Percentiles rank a stretch among this genome's conserved stretches.
These are phyloP conservation scores for Nicotiana benthamiana DNA, from an alignment of 257 asterid species.

Conservation along the genomic window DNA sequence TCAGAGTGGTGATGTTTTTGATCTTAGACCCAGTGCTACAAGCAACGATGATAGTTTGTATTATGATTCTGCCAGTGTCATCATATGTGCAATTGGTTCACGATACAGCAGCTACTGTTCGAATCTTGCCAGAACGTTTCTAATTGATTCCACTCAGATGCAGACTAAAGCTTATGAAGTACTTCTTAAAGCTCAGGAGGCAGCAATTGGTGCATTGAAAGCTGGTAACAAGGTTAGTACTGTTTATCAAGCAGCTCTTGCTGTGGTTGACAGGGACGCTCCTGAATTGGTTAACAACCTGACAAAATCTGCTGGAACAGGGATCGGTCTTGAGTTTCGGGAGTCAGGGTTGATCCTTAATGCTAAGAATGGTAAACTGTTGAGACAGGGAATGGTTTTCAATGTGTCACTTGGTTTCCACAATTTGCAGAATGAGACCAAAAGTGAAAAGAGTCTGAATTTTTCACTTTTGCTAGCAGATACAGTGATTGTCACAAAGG, in stretches of 20 bases:
- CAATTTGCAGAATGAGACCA: conserved; percentile 22
- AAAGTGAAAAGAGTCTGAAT: conserved; percentile 16
- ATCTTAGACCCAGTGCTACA: conserved; percentile 25
- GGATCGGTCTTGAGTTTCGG: conserved; percentile 28
- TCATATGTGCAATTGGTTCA: conserved; percentile 25
- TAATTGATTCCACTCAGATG: conserved; percentile 20
- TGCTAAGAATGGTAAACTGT: conserved; percentile 17
- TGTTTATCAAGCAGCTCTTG: conserved; percentile 18
- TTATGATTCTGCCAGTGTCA: conserved; percentile 26
- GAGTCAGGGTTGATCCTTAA: conserved; percentile 23
- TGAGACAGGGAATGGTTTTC: conserved; percentile 26
- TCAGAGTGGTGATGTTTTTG: conserved; percentile 36
- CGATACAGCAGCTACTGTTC: conserved; percentile 26
- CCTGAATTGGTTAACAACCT: conserved; percentile 14
- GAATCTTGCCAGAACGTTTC: conserved; percentile 21
- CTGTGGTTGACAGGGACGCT: conserved; percentile 21
- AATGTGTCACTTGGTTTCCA: conserved; percentile 23
- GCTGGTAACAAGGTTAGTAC: conserved; percentile 18
- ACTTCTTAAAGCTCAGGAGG: conserved; percentile 19
- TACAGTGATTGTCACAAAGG: conserved; percentile 19
- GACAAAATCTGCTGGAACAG: conserved; percentile 26
- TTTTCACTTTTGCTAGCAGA: conserved; percentile 23
- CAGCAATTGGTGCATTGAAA: conserved; percentile 15
- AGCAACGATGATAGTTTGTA: conserved; percentile 18
- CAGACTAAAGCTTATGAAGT: conserved; percentile 23